Base-by-base conservation (phyloP, 768 basidiomycete genomes). In the Gautieria morchelliformis region DNA sequence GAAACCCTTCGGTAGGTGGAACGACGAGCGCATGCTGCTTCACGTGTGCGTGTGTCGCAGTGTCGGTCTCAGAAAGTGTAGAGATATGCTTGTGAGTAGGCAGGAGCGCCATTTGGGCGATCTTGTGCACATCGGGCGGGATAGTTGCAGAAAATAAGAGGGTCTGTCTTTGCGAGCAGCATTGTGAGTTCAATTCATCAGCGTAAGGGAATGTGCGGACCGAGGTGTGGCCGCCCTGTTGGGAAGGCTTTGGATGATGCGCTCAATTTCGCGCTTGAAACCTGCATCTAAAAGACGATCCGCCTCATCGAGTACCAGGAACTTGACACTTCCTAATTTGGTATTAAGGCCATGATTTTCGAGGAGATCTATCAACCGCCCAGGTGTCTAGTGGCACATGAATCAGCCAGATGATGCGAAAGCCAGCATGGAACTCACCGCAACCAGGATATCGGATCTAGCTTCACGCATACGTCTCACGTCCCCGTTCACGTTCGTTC, bases 41-140 rank as follows among this genome's bases (percentile, higher is more conserved):
- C 71, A 84, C 84, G 58, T 83, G 82, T 60, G 79, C 73, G 65
- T 87, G 85, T 0, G 80, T 79, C 59, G 81, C 81, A 24, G 73
- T 70, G 61, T 85, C 84, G 59, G 81, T 77, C 19, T 74, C 76
- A 0, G 69, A 69, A 5, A 86, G 70, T 10, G 84, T 86, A 19
- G 80, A 80, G 56, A 86, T 72, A 65, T 84, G 84, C 33, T 56
- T 52, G 53, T 71, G 63, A 20, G 68, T 61, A 12, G 60, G 61
- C 48, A 69, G 64, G 50, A 75, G 66, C 3, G 64, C 67, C 37
- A 66, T 53, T 33, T 65, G 64, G 5, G 72, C 72, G 57, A 81
- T 76, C 67, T 77, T 66, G 54, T 77, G 77, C 20, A 75, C 69
- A 27, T 68, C 67, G 6, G 65, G 64, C 17, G 71, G 70, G 42